Evolutionary conservation across 2,329 filamentous ascomycete species (phyloP), one percentile per base, ranked within the genome.

Genomic region (Sordariomycetes sp.): DNA sequence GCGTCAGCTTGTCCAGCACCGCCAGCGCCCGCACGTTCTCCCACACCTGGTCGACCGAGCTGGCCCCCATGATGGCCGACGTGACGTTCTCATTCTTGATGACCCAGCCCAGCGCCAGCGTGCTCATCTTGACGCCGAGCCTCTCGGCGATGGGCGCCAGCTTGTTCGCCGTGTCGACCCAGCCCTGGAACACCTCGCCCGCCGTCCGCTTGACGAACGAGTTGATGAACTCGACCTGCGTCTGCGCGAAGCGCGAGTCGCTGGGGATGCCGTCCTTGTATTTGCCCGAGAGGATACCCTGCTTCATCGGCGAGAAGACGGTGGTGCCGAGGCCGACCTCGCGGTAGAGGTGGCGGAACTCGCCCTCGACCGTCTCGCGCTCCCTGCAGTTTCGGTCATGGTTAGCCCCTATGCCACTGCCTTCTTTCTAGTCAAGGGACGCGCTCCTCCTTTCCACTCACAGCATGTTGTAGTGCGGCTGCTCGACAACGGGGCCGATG

Each of bases 401-500:
- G 14, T 22, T 32, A 8, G 14, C 18, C 28, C 10, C 22, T 25
- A 7, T 25, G 18, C 18, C 6, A 53, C 28, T 12, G 11, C 46
- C 20, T 48, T 48, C n/a, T 50, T 20, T 50, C 20, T 50, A n/a
- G 16, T 7, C 3, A 3, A 16, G 40, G 40, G 14, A 32, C 50
- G 4, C 50, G 20, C 50, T 24, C 20, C 10, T 53, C 14, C 4
- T 32, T 56, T 32, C 22, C 8, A 57, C 57, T 40, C 46, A 58
- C 16, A 87, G 74, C 70, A 87, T 79, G 71, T 85, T 87, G 72
- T 88, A 87, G 55, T 79, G 74, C 1, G 84, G 84, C 71, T 88
- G 85, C 70, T 88, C 85, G 71, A 86, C 80, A 35, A 86, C 64
- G 2, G 85, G 85, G 8, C 81, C 83, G 61, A 87, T 78, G 48